phyloP scores from a whole-genome alignment of 1,284 basidiomycete genomes.

The Boletellus deceptivus region DNA sequence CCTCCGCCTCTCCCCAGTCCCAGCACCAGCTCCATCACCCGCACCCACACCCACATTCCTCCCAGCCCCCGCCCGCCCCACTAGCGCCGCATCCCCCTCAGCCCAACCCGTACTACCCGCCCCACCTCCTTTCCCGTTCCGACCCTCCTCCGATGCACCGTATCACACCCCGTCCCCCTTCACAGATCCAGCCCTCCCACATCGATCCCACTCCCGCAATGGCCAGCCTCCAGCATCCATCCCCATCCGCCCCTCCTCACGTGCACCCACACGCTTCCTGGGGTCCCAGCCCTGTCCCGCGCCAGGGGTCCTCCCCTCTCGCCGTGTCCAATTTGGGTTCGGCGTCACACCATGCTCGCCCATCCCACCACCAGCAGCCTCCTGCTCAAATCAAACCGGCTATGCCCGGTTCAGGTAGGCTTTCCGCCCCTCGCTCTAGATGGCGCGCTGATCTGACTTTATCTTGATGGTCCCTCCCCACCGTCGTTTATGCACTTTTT shows the following conservation, averaged over 20 bases:
- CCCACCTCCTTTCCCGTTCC: constrained; percentile 17
- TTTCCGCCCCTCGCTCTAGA: neutral
- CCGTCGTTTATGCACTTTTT: constrained; percentile 9
- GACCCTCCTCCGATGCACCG: constrained; percentile 31
- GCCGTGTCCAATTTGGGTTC: constrained; percentile 26
- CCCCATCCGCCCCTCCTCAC: constrained; percentile 29
- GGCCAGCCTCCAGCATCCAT: constrained; percentile 33
- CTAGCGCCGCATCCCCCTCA: constrained; percentile 20
- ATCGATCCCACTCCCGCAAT: constrained; percentile 32
- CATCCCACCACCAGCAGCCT: constrained; percentile 28
- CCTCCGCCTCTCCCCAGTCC: constrained; percentile 20
- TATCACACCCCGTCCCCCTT: constrained; percentile 26
- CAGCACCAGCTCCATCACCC: constrained; percentile 22
- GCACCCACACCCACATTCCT: constrained; percentile 1
- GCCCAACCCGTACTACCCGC: constrained; percentile 22
- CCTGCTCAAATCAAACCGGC: constrained; percentile 31
- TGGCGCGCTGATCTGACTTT: constrained; percentile 12
- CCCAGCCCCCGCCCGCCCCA: constrained; percentile 10
- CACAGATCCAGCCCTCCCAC: constrained; percentile 20
- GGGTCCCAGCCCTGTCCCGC: constrained; percentile 26
- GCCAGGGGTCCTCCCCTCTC: constrained; percentile 35
- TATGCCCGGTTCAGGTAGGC: constrained; percentile 33
- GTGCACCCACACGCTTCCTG: constrained; percentile 31
- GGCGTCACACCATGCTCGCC: constrained; percentile 28
- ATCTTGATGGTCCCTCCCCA: neutral